Evolutionary conservation across 2,329 filamentous ascomycete genomes (phyloP).

Genomic region (Calonectria ilicicola): DNA sequence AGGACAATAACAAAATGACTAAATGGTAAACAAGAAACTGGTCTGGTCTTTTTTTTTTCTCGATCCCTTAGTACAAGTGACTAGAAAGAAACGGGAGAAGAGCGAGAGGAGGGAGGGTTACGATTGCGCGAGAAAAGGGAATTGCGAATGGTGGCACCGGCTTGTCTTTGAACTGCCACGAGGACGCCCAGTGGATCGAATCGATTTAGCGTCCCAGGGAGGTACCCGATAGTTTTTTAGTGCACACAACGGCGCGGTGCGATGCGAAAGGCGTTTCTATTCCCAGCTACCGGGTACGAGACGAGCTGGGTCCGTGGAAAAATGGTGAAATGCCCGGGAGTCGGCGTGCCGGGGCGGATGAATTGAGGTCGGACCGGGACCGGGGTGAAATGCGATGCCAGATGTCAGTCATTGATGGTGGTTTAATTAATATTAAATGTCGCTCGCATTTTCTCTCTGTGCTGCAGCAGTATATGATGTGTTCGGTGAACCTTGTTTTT

Average conservation of each 20-base stretch:
- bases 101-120: conserved; percentile 22
- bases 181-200: conserved; percentile 21
- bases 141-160: conserved; percentile 22
- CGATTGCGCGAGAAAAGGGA: conserved; percentile 13
- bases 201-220: conserved; percentile 5
- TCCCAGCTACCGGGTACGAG: conserved; percentile 12
- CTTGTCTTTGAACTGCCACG: conserved; percentile 17
- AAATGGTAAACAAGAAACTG: conserved; percentile 22
- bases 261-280: conserved; percentile 11
- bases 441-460: background rate
- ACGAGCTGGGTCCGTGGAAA: conserved; percentile 2
- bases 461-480: background rate
- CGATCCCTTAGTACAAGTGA: background rate
- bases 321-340: conserved; percentile 6
- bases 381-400: conserved; percentile 1
- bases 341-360: conserved; percentile 1
- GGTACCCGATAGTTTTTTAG: conserved; percentile 8
- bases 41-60: background rate
- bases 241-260: conserved; percentile 6
- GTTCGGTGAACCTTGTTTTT: background rate
- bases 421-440: conserved; percentile 1
- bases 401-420: background rate
- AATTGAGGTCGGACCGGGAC: conserved; percentile 6
- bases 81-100: conserved; percentile 15
- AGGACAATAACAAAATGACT: background rate